Base-by-base conservation (phyloP, 495 filamentous ascomycete genomes). In the Patellaria atrata region DNA sequence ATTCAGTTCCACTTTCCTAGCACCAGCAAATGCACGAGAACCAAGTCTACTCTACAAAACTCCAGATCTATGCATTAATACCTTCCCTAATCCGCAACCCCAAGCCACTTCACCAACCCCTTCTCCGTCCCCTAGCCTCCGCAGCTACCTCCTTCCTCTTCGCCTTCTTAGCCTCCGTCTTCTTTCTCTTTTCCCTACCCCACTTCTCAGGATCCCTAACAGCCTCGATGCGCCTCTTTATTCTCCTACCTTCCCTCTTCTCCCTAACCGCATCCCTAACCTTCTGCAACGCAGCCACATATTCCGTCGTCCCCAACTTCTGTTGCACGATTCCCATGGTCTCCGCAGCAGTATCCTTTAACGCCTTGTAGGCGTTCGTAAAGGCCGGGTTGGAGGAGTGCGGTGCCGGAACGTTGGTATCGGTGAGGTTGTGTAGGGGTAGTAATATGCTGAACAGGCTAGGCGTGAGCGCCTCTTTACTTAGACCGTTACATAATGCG, bases 201-300 rank as follows among this genome's bases (percentile, higher is more conserved):
- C 68, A 69, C 45, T 64, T 74, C 62, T 94, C 83, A 7, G 89
- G 87, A 40, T 78, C 71, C 18, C 64, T 68, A 13, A 97, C 75
- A 18, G 79, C 77, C 48, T 87, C 84, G 38, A 94, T 78, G 51
- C 77, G 78, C 45, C 89, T 64, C 68, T 97, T 94, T 34, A 61
- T 67, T 25, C 77, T 73, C 52, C 89, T 60, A 31, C 69, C 70
- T 44, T 79, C 73, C 41, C 89, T 67, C 48, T 75, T 69, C 49
- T 65, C 65, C 48, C 68, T 71, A 10, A 87, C 74, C 19, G 58
- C 63, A 25, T 79, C 68, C 35, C 78, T 70, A 4, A 89, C 79
- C 19, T 58, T 65, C 22, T 74, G 53, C 51, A 94, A 61, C 27
- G 75, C 64, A 22, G 62, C 61, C 13, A 85, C 68, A 54, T 82